phyloP scores from a whole-genome alignment of 768 basidiomycete species.

The Gautieria morchelliformis region DNA sequence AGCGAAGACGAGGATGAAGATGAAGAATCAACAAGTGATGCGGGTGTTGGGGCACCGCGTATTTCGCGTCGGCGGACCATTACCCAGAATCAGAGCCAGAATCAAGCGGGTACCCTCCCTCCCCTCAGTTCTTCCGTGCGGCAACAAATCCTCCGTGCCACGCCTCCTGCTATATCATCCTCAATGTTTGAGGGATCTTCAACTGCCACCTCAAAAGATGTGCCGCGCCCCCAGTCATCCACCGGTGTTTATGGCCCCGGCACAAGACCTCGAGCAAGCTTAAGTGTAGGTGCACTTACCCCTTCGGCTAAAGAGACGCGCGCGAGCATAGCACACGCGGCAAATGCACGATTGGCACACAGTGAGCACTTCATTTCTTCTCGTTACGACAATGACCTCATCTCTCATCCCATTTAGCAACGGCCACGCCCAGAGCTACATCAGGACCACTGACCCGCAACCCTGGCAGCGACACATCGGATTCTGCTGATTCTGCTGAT shows the following conservation, averaged over 20 bases:
- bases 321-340: conserved; percentile 27
- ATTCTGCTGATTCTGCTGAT: conserved; percentile 16
- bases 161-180: neutral
- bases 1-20: conserved; percentile 1
- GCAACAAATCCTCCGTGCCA: neutral
- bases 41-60: neutral
- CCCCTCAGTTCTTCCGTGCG: neutral
- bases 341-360: conserved; percentile 9
- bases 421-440: neutral
- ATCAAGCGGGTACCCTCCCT: neutral
- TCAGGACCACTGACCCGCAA: neutral
- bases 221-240: conserved; percentile 12
- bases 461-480: conserved; percentile 15
- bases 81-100: neutral
- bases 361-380: neutral
- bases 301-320: conserved; percentile 43
- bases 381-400: neutral
- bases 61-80: conserved; percentile 2
- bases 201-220: neutral
- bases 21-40: neutral
- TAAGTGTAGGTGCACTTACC: conserved; percentile 47
- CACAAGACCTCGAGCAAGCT: conserved; percentile 38
- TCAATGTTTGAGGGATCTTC: too few relatives aligned
- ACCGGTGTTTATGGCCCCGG: conserved; percentile 21
- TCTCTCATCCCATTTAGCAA: neutral